Conservation (phyloP, 345 rosid genomes). For the Citrus trifoliata region DNA sequence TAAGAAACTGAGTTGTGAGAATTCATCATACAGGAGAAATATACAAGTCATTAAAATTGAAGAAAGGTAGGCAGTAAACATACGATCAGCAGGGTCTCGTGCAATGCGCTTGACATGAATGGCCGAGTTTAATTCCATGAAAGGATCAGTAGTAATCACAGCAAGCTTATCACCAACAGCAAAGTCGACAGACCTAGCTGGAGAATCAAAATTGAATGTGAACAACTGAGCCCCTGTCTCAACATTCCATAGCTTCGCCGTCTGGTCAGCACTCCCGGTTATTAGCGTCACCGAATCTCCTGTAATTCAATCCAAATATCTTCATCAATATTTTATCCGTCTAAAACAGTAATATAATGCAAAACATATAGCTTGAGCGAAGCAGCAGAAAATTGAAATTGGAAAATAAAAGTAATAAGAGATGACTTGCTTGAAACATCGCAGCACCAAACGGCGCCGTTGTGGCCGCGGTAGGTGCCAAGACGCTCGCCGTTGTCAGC, state of each 20-base stretch:
- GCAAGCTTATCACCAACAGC: slow-evolving; percentile 85
- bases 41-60: background rate
- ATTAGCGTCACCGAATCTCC: slow-evolving; percentile 76
- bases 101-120: slow-evolving; percentile 82
- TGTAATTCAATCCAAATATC: slow-evolving; percentile 10
- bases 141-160: slow-evolving; percentile 87
- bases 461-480: slow-evolving; percentile 97
- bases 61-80: slow-evolving; percentile 8
- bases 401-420: background rate
- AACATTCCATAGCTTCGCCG: slow-evolving; percentile 88
- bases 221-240: slow-evolving; percentile 60
- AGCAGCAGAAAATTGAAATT: background rate
- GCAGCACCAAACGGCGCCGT: slow-evolving; percentile 97
- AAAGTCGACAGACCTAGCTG: slow-evolving; percentile 86
- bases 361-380: background rate
- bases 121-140: slow-evolving; percentile 84
- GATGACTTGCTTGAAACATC: slow-evolving; percentile 63
- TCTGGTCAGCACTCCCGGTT: slow-evolving; percentile 94
- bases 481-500: slow-evolving; percentile 95
- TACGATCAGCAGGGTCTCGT: slow-evolving; percentile 66
- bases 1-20: background rate
- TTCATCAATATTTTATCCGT: background rate
- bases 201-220: slow-evolving; percentile 73
- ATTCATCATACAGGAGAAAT: background rate
- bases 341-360: background rate